Evolutionary conservation across 371 early-diverging fungal species (phyloP).

Genomic region (Synchytrium microbalum): DNA sequence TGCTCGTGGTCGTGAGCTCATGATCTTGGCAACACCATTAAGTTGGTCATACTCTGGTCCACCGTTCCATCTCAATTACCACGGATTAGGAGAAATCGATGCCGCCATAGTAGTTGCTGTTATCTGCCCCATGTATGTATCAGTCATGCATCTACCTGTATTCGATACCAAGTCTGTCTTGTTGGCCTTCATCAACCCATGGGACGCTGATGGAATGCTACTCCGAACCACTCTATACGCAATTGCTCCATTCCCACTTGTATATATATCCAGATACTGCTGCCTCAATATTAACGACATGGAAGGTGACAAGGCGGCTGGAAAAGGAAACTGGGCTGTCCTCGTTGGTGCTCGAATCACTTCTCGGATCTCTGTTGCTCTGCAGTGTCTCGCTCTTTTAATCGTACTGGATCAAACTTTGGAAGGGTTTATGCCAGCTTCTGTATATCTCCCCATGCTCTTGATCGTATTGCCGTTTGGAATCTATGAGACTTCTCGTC

Average conservation of each 20-base stretch:
- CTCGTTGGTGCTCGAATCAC: not conserved
- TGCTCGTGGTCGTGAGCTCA: not conserved
- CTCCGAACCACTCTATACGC: not conserved
- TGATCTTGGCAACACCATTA: not conserved
- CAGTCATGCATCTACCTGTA: not conserved
- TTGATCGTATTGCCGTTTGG: not conserved
- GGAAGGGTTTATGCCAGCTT: not conserved
- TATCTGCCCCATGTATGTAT: not conserved
- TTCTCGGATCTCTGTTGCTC: not conserved
- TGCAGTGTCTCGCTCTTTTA: not conserved
- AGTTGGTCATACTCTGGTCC: not conserved
- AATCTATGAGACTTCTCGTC: not conserved
- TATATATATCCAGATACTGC: not conserved
- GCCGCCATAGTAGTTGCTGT: not conserved
- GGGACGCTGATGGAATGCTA: not conserved
- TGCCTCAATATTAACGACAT: not conserved
- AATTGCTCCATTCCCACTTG: not conserved
- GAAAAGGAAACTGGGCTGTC: not conserved
- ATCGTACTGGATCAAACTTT: not conserved
- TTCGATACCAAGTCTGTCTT: not conserved
- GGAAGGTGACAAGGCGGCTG: not conserved
- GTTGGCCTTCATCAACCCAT: not conserved
- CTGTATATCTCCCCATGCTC: not conserved
- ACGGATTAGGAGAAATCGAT: not conserved
- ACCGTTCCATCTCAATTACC: not conserved